Conservation (phyloP, 2,329 filamentous ascomycete species). For the Drechslerella dactyloides region DNA sequence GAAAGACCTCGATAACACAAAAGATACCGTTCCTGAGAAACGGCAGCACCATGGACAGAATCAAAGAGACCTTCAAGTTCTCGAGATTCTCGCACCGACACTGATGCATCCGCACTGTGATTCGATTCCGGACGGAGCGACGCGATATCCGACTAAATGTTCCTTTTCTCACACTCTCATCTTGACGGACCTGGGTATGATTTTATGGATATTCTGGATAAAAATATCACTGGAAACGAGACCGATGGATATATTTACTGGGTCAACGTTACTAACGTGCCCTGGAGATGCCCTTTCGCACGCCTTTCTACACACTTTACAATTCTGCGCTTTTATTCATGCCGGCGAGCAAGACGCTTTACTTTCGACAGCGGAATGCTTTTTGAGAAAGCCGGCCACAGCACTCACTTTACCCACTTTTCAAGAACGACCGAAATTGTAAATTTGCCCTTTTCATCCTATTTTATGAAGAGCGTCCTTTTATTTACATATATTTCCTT, state of each 20-base stretch:
- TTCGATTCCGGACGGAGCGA: not conserved
- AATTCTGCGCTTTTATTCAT: slow-evolving; percentile 13
- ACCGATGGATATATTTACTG: slow-evolving; percentile 28
- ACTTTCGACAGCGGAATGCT: slow-evolving; percentile 40
- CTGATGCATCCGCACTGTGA: slow-evolving; percentile 6
- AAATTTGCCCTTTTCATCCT: slow-evolving; percentile 17
- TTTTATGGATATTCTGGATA: slow-evolving; percentile 24
- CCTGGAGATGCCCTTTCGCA: slow-evolving; percentile 3
- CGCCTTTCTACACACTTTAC: slow-evolving; percentile 8
- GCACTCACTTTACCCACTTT: slow-evolving; percentile 33
- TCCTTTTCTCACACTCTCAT: slow-evolving; percentile 5
- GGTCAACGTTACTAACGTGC: not conserved
- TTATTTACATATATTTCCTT: not conserved
- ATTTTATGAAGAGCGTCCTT: slow-evolving; percentile 37
- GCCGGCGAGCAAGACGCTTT: slow-evolving; percentile 22
- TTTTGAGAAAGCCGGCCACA: slow-evolving; percentile 47
- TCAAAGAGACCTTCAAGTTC: slow-evolving; percentile 49
- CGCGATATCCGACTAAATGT: slow-evolving; percentile 7
- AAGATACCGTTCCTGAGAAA: slow-evolving; percentile 48
- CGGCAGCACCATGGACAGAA: slow-evolving; percentile 48
- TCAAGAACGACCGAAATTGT: not conserved
- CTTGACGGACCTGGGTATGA: slow-evolving; percentile 22
- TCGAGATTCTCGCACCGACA: slow-evolving; percentile 40
- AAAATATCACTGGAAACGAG: slow-evolving; percentile 23
- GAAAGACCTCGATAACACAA: slow-evolving; percentile 41